phyloP scores from a whole-genome alignment of 2,329 filamentous ascomycete genomes.

The Scorias spongiosa region DNA sequence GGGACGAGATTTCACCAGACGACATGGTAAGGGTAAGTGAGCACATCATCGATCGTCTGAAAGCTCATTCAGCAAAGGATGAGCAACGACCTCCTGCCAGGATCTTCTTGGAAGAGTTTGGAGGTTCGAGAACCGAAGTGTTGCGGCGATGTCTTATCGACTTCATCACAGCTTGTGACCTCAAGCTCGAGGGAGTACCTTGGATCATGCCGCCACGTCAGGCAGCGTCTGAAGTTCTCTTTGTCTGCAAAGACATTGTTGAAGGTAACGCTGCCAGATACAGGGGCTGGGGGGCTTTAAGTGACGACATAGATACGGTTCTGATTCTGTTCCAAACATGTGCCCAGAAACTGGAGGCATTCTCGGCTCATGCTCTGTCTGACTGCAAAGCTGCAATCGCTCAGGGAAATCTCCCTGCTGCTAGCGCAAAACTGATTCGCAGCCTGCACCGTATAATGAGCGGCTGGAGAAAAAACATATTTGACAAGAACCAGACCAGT shows the following conservation, averaged over 20 bases:
- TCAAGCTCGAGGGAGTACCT: constrained; percentile 1
- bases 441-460: constrained; percentile 4
- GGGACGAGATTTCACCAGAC: neutral
- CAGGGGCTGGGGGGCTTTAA: constrained; percentile 8
- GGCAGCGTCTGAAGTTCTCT: constrained; percentile 1
- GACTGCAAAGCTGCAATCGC: constrained; percentile 1
- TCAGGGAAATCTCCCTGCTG: constrained; percentile 5
- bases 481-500: neutral
- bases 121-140: constrained; percentile 3
- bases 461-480: constrained; percentile 2
- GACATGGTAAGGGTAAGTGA: constrained; percentile 1
- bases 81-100: neutral
- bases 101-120: constrained; percentile 6
- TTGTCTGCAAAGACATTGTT: constrained; percentile 5
- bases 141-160: constrained; percentile 3
- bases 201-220: constrained; percentile 2
- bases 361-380: neutral
- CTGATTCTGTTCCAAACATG: constrained; percentile 5
- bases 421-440: constrained; percentile 5
- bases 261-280: constrained; percentile 8
- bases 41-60: constrained; percentile 4
- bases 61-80: constrained; percentile 1
- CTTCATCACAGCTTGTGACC: constrained; percentile 4
- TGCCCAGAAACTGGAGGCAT: constrained; percentile 4
- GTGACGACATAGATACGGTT: constrained; percentile 5